A percentile compares a stretch with the other conserved stretches of the same genome.
These are phyloP conservation scores for Penicillium longicatenatum DNA, from an alignment of 495 filamentous ascomycete genomes.

Conservation along the genomic window DNA sequence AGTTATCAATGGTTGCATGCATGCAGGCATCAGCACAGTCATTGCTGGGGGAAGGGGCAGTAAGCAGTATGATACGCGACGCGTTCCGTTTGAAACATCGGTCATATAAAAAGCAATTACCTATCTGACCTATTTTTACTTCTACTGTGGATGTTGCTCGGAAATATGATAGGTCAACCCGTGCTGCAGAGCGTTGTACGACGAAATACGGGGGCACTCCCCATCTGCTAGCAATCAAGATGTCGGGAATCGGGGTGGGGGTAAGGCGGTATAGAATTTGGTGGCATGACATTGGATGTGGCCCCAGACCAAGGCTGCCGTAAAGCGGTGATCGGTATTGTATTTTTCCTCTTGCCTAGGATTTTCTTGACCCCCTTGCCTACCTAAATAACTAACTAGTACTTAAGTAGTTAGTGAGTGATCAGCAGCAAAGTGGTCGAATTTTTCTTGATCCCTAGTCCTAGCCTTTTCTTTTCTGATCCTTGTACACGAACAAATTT, in stretches of 20 bases:
- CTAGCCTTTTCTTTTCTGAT: conserved; percentile 14
- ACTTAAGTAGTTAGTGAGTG: conserved; percentile 1
- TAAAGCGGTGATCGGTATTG: conserved; percentile 3
- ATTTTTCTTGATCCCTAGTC: conserved; percentile 18
- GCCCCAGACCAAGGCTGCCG: conserved; percentile 1
- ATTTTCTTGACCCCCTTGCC: conserved; percentile 4
- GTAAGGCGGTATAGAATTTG: no score
- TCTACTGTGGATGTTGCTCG: conserved; percentile 1
- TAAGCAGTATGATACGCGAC: conserved; percentile 2
- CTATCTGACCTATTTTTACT: neutral
- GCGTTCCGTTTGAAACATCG: neutral
- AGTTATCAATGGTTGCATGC: neutral
- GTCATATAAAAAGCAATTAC: conserved; percentile 1
- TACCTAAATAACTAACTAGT: conserved; percentile 10
- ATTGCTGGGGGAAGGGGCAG: conserved; percentile 3
- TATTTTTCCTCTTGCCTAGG: conserved; percentile 6
- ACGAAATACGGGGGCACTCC: neutral
- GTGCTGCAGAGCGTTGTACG: conserved; percentile 10
- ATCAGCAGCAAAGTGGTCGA: conserved; percentile 13
- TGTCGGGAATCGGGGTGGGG: no score
- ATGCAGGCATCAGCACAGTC: conserved; percentile 4
- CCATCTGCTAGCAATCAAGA: no score
- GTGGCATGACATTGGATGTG: no score
- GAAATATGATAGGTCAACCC: conserved; percentile 9
- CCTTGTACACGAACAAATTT: conserved; percentile 15